Percentiles rank a stretch among this genome's conserved stretches.
These are phyloP conservation scores for Pythium monospermum DNA, from an alignment of 352 stramenopile genomes.

Conservation along the genomic window DNA sequence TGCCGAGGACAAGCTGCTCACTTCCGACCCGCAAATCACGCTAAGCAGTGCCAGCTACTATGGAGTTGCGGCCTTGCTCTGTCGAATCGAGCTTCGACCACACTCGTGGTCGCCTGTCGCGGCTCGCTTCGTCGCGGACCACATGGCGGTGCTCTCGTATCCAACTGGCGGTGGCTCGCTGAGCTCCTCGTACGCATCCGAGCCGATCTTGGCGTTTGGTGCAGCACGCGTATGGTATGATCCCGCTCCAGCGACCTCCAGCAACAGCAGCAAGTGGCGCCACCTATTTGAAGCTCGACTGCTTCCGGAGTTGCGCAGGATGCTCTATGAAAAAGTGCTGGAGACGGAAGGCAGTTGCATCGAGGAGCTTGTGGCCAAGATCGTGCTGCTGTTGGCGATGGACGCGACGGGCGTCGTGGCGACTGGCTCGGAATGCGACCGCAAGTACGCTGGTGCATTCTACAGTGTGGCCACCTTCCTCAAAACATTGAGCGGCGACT, in stretches of 20 bases:
- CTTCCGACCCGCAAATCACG: neutral
- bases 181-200: slow-evolving; percentile 12
- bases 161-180: neutral
- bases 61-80: neutral
- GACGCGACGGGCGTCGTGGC: neutral
- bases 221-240: slow-evolving; percentile 5
- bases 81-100: neutral
- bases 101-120: neutral
- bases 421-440: neutral
- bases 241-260: neutral
- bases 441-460: neutral
- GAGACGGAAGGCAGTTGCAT: neutral
- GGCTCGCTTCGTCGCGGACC: neutral
- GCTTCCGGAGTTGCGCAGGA: neutral
- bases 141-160: neutral
- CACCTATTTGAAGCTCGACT: neutral
- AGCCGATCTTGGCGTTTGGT: slow-evolving; percentile 23
- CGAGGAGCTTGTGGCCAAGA: neutral
- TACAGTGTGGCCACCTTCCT: slow-evolving; percentile 1
- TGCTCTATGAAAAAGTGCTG: neutral
- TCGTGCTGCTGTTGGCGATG: slow-evolving; percentile 3
- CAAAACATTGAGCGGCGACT: neutral
- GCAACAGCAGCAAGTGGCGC: neutral
- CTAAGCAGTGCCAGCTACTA: too few species aligned
- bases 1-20: slow-evolving; percentile 10